Evolutionary conservation across 176 grass and related monocot species (phyloP).

Genomic region (Musa troglodytarum): DNA sequence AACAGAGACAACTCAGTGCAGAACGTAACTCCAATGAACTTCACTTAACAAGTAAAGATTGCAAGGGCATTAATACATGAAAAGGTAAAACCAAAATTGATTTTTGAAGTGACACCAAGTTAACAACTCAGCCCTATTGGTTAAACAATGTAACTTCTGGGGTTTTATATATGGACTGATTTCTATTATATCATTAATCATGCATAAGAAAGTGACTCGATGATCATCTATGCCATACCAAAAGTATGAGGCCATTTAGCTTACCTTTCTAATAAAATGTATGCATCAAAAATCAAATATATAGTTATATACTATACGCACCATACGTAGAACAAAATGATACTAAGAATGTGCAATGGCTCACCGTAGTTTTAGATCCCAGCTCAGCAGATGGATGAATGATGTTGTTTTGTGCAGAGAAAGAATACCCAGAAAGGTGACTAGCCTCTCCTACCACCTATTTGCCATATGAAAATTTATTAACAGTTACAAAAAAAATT

Average conservation of each 20-base stretch:
- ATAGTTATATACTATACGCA: background rate
- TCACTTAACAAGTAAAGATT: background rate
- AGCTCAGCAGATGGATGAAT: conserved; percentile 74
- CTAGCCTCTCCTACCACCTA: conserved; percentile 90
- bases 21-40: background rate
- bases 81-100: background rate
- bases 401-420: conserved; percentile 88
- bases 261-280: too few relatives aligned
- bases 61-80: background rate
- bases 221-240: too few relatives aligned
- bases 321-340: background rate
- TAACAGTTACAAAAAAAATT: background rate
- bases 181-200: background rate
- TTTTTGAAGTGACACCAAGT: background rate
- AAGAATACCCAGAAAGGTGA: conserved; percentile 83
- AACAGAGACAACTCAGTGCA: background rate
- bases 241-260: too few relatives aligned
- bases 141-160: background rate
- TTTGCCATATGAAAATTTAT: conserved; percentile 28
- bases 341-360: conserved; percentile 18
- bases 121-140: background rate
- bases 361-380: conserved; percentile 92
- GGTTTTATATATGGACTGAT: background rate
- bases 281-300: too few relatives aligned
- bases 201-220: background rate